These are phyloP conservation scores for Mycena maculata DNA, from an alignment of 768 basidiomycete species.

Conservation along the genomic window DNA sequence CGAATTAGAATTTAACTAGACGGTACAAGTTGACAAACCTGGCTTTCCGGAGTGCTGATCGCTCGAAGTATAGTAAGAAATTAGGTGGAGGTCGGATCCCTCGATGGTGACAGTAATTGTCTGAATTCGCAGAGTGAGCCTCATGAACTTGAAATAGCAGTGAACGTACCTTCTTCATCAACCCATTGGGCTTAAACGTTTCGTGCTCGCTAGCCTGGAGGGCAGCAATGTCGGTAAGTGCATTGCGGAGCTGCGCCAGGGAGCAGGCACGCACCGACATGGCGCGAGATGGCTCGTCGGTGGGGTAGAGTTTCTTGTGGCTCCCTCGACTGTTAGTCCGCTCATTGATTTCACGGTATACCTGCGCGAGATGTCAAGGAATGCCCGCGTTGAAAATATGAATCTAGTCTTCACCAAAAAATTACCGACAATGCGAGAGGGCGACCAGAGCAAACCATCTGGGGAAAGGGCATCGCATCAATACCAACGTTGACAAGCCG, in stretches of 20 bases:
- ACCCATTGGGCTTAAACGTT: no score
- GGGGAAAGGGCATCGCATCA: no score
- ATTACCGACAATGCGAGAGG: conserved; percentile 88
- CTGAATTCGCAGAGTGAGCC: conserved; percentile 49
- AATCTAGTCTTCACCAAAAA: conserved; percentile 71
- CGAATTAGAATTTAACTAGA: no score
- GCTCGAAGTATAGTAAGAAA: conserved; percentile 88
- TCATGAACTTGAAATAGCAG: conserved; percentile 26
- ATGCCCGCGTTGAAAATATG: background rate
- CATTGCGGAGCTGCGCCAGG: no score
- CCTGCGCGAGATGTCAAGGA: conserved; percentile 52
- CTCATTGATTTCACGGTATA: conserved; percentile 85
- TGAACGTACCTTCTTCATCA: no score
- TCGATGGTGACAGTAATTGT: conserved; percentile 89
- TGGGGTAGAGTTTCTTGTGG: conserved; percentile 62
- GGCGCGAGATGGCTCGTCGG: conserved; percentile 58
- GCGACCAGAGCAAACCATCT: no score
- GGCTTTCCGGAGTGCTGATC: no score
- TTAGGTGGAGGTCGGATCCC: conserved; percentile 82
- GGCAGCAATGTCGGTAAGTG: no score
- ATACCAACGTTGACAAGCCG: no score
- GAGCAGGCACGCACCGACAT: no score
- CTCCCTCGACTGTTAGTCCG: conserved; percentile 67
- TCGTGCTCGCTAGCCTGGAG: no score
- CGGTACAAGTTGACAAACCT: no score